A percentile compares a stretch with the other conserved stretches of the same genome.
These are phyloP conservation scores for Clavispora carvajalis DNA, from an alignment of 805 yeast genomes.

Conservation along the genomic window DNA sequence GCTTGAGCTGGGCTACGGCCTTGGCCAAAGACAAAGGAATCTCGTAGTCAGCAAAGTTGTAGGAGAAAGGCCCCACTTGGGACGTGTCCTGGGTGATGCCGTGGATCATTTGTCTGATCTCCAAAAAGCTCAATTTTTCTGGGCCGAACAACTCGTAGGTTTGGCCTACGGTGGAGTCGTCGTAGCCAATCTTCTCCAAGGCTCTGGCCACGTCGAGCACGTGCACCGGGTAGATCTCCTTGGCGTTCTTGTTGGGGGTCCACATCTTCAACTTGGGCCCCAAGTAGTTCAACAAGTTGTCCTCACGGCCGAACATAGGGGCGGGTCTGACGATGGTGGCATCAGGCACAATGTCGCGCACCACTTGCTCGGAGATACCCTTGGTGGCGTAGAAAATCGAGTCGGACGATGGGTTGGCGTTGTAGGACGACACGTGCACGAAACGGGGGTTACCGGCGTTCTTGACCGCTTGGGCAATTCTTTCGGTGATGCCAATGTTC, in stretches of 20 bases:
- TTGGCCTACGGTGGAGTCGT: slow-evolving; percentile 75
- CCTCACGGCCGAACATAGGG: slow-evolving; percentile 73
- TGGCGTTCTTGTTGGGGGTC: slow-evolving; percentile 61
- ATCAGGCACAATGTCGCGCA: slow-evolving; percentile 61
- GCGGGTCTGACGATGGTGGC: slow-evolving; percentile 84
- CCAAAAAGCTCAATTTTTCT: slow-evolving; percentile 55
- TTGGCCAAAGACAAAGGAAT: slow-evolving; percentile 44
- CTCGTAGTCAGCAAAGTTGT: slow-evolving; percentile 37
- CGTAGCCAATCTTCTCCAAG: slow-evolving; percentile 71
- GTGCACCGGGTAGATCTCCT: slow-evolving; percentile 66
- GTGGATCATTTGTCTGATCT: slow-evolving; percentile 67
- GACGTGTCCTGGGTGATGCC: slow-evolving; percentile 50
- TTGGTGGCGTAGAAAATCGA: slow-evolving; percentile 76
- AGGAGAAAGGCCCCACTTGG: slow-evolving; percentile 40
- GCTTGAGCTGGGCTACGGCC: slow-evolving; percentile 40
- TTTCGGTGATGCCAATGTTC: slow-evolving; percentile 70
- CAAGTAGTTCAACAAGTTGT: slow-evolving; percentile 58
- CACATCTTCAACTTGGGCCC: slow-evolving; percentile 54
- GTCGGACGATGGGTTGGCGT: slow-evolving; percentile 62
- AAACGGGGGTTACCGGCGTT: slow-evolving; percentile 69
- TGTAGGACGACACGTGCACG: slow-evolving; percentile 75
- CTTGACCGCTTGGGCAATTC: slow-evolving; percentile 69
- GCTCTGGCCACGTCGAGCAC: slow-evolving; percentile 75
- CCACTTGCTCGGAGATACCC: slow-evolving; percentile 71
- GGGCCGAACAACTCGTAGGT: slow-evolving; percentile 71